Conservation (phyloP, 2,329 filamentous ascomycete genomes). For the Pyrenochaeta sp. region DNA sequence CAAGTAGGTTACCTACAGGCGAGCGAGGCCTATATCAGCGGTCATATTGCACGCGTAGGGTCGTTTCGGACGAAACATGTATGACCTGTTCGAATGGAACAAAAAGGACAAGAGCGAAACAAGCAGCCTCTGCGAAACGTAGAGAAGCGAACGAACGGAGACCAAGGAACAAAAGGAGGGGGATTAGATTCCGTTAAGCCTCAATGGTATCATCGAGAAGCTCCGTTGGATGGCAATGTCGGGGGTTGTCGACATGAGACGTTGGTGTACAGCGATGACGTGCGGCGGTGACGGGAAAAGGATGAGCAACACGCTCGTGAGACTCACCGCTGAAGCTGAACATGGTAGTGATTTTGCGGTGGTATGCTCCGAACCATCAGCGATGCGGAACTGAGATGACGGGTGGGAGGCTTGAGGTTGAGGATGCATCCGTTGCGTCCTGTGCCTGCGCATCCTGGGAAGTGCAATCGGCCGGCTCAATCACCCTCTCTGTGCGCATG, state of each 20-base stretch:
- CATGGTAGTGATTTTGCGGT: conserved; percentile 30
- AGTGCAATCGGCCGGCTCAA: conserved; percentile 8
- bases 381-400: conserved; percentile 9
- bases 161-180: background rate
- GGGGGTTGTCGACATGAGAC: background rate
- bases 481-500: conserved; percentile 19
- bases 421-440: conserved; percentile 1
- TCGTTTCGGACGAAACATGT: conserved; percentile 39
- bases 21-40: conserved; percentile 37
- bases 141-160: background rate
- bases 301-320: background rate
- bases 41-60: conserved; percentile 34
- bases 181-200: too few relatives aligned
- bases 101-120: conserved; percentile 23
- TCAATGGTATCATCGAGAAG: background rate
- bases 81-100: conserved; percentile 26
- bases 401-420: conserved; percentile 7
- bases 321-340: conserved; percentile 51
- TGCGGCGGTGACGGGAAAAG: conserved; percentile 4
- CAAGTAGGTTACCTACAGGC: conserved; percentile 46
- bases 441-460: conserved; percentile 17
- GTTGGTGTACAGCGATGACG: conserved; percentile 4
- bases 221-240: conserved; percentile 3
- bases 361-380: conserved; percentile 3
- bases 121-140: conserved; percentile 13